Base-by-base conservation (phyloP, 2,329 filamentous ascomycete genomes). In the Aspergillus fischeri region DNA sequence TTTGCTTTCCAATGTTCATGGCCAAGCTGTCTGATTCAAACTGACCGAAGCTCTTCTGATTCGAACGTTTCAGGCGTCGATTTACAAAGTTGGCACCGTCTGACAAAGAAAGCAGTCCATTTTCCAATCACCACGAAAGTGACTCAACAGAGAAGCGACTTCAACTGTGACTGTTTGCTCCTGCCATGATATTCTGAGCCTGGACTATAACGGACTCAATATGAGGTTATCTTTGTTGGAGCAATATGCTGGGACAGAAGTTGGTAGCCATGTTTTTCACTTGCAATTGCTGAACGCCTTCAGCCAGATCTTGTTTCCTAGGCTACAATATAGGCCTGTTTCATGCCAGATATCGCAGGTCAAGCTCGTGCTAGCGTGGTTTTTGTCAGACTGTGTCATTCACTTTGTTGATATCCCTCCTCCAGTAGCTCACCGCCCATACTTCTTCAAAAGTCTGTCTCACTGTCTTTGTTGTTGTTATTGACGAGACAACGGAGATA, bases 351-450 rank as follows among this genome's bases (percentile, higher is more conserved):
- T 25, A 47, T 47, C 44, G 7, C 44, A 47, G n/a, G 24, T 47
- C 21, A 47, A 25, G 8, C 21, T 11, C 51, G 28, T 50, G 45
- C 25, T 58, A 35, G 50, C 38, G 48, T 45, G 29, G 27, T 32
- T 25, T 54, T 41, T 44, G 35, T 52, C 50, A 54, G 51, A n/a
- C 41, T 42, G 44, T 42, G 51, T 35, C 42, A 52, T 29, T 38
- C 49, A 42, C 51, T 21, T 51, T 49, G 50, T 29, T 56, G 21
- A 50, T 52, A 47, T 55, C 49, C 25, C 52, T 47, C 53, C 55
- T 55, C 21, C 41, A 50, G 32, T 53, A 58, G 53, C 58, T 60
- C 58, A 60, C 58, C 58, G 58, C 55, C 57, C 52, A 50, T 55
- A 58, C 41, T 62, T 48, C 44, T 53, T 44, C 29, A 53, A 49